Base-by-base conservation (phyloP, 2,329 filamentous ascomycete species). In the Penicillium sp. region DNA sequence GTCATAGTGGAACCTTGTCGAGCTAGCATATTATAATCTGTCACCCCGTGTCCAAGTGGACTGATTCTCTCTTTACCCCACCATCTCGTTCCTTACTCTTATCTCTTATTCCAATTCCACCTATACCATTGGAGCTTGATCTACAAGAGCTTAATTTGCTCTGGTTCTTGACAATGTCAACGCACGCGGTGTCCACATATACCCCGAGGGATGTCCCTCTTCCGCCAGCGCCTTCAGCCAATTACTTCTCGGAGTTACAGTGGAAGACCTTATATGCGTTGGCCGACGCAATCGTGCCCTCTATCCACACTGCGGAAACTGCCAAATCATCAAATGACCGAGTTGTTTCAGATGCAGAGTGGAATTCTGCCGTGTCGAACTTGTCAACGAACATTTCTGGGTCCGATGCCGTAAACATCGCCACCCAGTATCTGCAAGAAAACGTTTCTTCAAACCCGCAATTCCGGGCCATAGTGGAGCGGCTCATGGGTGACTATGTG, bases 241-340 rank as follows among this genome's bases (percentile, higher is more conserved):
- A 81, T 48, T 75, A 82, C 48, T 78, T 86, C 62, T 81, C 78
- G 2, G 70, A 79, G 13, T 68, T 75, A 2, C 85, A 87, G 77
- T 87, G 84, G 84, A 76, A 73, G 31, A 84, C 81, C 0, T 72
- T 87, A 3, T 74, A 83, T 46, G 79, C 84, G 25, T 78, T 87
- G 31, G 76, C 81, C 9, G 84, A 87, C 60, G 78, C 84, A 1
- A 72, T 86, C 48, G 74, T 87, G 21, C 84, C 84, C 1, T 76
- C 81, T 2, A 75, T 86, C 57, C 75, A 73, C 38, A 74, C 77
- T 3, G 70, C 72, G 0, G 69, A 70, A 4, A 69, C 67, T 0
- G 70, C 72, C 8, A 71, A 72, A 45, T 68, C 70, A 10, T 60
- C 60, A 0, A 68, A 65, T 0, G 71, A 77, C 34, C 74, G 80